phyloP scores from a whole-genome alignment of 257 asterid species.

The Solanum chaucha region DNA sequence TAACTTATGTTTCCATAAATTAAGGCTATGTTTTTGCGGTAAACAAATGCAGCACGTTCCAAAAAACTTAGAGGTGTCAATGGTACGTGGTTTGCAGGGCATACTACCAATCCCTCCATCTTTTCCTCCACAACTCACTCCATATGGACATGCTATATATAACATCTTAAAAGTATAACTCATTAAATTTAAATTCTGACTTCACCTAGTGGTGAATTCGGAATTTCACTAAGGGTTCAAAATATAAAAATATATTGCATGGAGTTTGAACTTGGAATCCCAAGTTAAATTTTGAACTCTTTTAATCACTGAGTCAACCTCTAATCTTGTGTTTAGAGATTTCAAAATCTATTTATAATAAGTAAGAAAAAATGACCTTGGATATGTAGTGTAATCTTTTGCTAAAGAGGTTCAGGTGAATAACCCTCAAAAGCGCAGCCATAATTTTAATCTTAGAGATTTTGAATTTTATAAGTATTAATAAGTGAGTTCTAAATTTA shows the following conservation, averaged over 20 bases:
- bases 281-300: too few species aligned
- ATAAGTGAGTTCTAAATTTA: not conserved
- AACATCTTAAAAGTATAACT: not conserved
- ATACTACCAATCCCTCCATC: slow-evolving; percentile 7
- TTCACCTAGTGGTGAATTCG: accelerated
- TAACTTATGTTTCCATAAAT: slow-evolving; percentile 5
- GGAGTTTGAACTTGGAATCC: too few species aligned
- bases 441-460: too few species aligned
- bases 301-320: too few species aligned
- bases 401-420: too few species aligned
- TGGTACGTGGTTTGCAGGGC: slow-evolving; percentile 13
- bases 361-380: too few species aligned
- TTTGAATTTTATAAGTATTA: not conserved
- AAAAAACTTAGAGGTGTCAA: slow-evolving; percentile 25
- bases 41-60: slow-evolving; percentile 21
- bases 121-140: not conserved
- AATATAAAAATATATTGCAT: not conserved
- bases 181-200: not conserved
- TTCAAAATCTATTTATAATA: too few species aligned
- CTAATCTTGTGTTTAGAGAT: too few species aligned
- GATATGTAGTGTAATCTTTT: too few species aligned
- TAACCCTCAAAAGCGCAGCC: not conserved
- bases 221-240: not conserved
- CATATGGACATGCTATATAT: not conserved
- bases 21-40: slow-evolving; percentile 14